Conservation (phyloP, 108 stramenopile genomes). For the Epipyxis sp. region DNA sequence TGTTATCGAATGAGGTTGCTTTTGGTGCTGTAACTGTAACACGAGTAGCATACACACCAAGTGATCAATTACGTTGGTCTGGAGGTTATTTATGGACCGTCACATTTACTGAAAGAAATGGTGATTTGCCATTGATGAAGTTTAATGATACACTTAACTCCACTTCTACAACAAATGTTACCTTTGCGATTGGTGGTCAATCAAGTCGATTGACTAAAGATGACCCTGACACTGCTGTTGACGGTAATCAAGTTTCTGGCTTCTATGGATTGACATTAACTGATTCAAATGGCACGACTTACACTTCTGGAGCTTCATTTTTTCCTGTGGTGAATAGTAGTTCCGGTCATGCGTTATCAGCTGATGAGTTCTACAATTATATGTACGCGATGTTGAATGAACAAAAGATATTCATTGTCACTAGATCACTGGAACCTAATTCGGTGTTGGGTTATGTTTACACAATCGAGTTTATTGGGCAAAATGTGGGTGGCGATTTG, state of each 20-base stretch:
- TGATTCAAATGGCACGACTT: conserved; percentile 6
- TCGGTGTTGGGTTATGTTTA: conserved; percentile 63
- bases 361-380: conserved; percentile 27
- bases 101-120: conserved; percentile 60
- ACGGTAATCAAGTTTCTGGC: conserved; percentile 76
- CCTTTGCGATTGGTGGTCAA: conserved; percentile 44
- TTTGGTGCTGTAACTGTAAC: conserved; percentile 64
- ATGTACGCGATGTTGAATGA: conserved; percentile 57
- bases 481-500: conserved; percentile 64
- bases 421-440: conserved; percentile 53
- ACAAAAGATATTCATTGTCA: conserved; percentile 57
- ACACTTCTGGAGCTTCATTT: conserved; percentile 47
- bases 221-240: conserved; percentile 47
- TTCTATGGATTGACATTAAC: conserved; percentile 43
- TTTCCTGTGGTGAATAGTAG: neutral
- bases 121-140: conserved; percentile 65
- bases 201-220: conserved; percentile 37
- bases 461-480: conserved; percentile 59
- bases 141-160: conserved; percentile 35
- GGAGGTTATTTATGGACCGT: conserved; percentile 76
- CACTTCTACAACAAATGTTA: conserved; percentile 28
- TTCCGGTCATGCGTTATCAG: conserved; percentile 50
- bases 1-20: conserved; percentile 30
- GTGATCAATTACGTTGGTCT: conserved; percentile 60
- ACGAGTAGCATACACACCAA: conserved; percentile 53